Conservation (phyloP, 2,329 filamentous ascomycete species). For the Cladorrhinum sp. region DNA sequence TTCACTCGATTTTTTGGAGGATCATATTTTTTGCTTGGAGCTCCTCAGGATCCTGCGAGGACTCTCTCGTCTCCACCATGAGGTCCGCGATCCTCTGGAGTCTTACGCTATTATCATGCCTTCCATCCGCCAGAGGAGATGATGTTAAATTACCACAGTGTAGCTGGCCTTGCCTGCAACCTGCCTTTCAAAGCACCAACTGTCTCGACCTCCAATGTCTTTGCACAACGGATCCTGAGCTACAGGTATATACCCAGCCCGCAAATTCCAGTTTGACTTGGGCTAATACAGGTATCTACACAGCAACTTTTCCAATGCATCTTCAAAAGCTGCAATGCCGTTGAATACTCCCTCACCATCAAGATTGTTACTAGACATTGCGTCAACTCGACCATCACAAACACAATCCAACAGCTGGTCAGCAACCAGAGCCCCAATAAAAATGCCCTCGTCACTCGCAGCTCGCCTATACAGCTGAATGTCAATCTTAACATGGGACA, state of each 20-base stretch:
- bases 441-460: conserved; percentile 5
- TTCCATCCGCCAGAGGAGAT: conserved; percentile 8
- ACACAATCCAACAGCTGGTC: conserved; percentile 9
- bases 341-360: conserved; percentile 13
- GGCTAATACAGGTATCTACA: not conserved
- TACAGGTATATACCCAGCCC: conserved; percentile 9
- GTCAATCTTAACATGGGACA: conserved; percentile 12
- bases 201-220: conserved; percentile 10
- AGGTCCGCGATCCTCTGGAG: conserved; percentile 16
- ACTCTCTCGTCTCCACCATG: conserved; percentile 13
- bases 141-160: conserved; percentile 11
- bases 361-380: conserved; percentile 12
- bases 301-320: conserved; percentile 19
- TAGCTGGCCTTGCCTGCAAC: conserved; percentile 9
- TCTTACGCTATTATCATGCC: conserved; percentile 15
- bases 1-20: conserved; percentile 18
- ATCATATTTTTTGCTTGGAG: conserved; percentile 17
- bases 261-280: not conserved
- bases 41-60: conserved; percentile 4
- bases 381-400: conserved; percentile 8
- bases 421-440: not conserved
- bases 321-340: conserved; percentile 20
- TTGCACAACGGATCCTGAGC: conserved; percentile 12
- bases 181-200: not conserved
- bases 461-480: conserved; percentile 15